Evolutionary conservation across 352 stramenopile species (phyloP), one percentile per base, ranked within the genome.

Genomic region (Lagenidium giganteum): DNA sequence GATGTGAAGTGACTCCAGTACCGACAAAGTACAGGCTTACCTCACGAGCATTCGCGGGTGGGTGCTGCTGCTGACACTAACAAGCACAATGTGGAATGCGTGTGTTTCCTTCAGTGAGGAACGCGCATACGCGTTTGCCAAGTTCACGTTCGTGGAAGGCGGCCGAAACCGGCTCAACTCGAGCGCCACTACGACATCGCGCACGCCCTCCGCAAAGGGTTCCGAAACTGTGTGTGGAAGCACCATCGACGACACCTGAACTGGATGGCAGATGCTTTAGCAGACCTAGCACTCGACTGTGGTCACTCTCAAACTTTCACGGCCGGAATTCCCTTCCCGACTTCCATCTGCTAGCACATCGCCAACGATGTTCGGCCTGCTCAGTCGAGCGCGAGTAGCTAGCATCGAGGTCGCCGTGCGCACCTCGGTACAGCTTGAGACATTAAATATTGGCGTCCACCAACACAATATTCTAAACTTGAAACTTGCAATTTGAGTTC

Each of bases 21-120:
- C 27, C 5, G 45, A 26, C 33, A 52, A 52, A 24, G 20, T 52
- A 6, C 45, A 52, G 17, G 45, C 45, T 3, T 52, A 45, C 21
- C 18, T 52, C 8, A 39, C 34, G 16, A 45, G 25, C 4, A 14
- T 52, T 13, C 45, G 45, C 17, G 27, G 44, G 26, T 52, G 45
- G 45, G 27, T 52, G 9, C 4, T 52, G 13, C 20, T 22, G 2
- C 27, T 52, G 7, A 45, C 45, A 18, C 9, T 45, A 8, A 14
- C 37, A 25, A 45, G 45, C 17, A 30, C 20, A 13, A 9, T 7
- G 3, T 52, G 45, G 45, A 39, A 52, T 25, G 11, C 29, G 5
- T 5, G 44, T 13, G 45, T 52, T 9, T 18, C 8, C 6, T 6
- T 20, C 22, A n/a, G 7, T 33, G 38, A 45, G 23, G 8, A 18